A percentile compares a stretch with the other conserved stretches of the same genome.
Conservation (phyloP, 2,329 filamentous ascomycete genomes). For the Salinomyces thailandicus region DNA sequence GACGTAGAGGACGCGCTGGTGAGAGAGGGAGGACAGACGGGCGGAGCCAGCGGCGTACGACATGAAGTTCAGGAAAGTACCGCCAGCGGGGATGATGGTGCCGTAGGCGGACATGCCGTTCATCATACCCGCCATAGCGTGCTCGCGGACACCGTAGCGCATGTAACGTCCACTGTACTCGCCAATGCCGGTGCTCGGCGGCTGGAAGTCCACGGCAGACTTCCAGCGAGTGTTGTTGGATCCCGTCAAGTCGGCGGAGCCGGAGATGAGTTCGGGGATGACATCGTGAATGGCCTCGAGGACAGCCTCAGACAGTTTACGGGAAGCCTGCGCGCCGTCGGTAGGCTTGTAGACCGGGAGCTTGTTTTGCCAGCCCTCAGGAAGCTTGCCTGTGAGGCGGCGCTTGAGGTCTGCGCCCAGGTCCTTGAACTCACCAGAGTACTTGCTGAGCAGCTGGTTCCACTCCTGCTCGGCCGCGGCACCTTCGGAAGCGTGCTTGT, state of each 20-base stretch:
- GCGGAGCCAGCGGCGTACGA: slow-evolving; percentile 94
- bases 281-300: slow-evolving; percentile 74
- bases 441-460: slow-evolving; percentile 87
- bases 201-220: slow-evolving; percentile 94
- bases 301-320: slow-evolving; percentile 93
- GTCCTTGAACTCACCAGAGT: slow-evolving; percentile 63
- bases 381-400: slow-evolving; percentile 71
- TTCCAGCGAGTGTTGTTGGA: slow-evolving; percentile 99
- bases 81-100: slow-evolving; percentile 82
- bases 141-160: slow-evolving; percentile 85
- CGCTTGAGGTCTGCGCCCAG: slow-evolving; percentile 74
- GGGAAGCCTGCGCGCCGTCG: slow-evolving; percentile 77
- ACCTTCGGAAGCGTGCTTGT: slow-evolving; percentile 74
- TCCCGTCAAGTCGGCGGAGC: slow-evolving; percentile 93
- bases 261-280: slow-evolving; percentile 85
- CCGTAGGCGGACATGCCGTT: slow-evolving; percentile 95
- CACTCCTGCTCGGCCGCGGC: slow-evolving; percentile 87
- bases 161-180: slow-evolving; percentile 87
- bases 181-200: slow-evolving; percentile 72
- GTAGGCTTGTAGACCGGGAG: slow-evolving; percentile 82
- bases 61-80: slow-evolving; percentile 99
- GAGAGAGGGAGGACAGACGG: slow-evolving; percentile 85
- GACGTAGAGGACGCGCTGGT: slow-evolving; percentile 85
- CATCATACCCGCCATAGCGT: slow-evolving; percentile 84
- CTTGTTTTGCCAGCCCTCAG: slow-evolving; percentile 91